Base-by-base conservation (phyloP, 495 filamentous ascomycete genomes). In the Xylaria palmicola region DNA sequence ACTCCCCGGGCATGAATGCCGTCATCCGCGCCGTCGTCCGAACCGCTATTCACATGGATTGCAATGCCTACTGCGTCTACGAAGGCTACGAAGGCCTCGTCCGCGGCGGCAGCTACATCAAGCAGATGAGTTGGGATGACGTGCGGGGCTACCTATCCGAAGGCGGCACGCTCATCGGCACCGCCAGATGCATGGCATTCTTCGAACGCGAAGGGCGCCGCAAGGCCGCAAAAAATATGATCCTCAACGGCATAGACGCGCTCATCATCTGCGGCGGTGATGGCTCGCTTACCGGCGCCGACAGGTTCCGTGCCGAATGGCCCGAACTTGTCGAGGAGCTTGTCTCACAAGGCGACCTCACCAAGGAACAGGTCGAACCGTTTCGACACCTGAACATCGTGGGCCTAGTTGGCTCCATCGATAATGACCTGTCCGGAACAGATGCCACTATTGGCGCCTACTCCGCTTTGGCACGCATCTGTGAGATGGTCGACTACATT, bases 401-500 rank as follows among this genome's bases (percentile, higher is more conserved):
- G 27, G 95, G 95, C 20, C 79, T 98, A 53, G 95, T 99, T 19
- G 95, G 95, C 22, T 95, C 91, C 27, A 99, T 99, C 59, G 95
- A 99, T 80, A 99, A 99, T 71, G 95, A 99, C 69, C 89, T 99
- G 77, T 93, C 91, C 39, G 89, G 89, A 54, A 99, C 95, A 22
- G 95, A 99, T 70, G 93, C 94, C 53, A 99, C 95, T 22, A 98
- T 99, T 73, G 95, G 95, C 48, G 94, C 91, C 66, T 98, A 96
- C 77, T 95, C 92, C 32, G 96, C 94, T 22, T 80, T 99, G 34
- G 85, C 87, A 5, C 85, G 93, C 53, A 94, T 99, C 64, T 98
- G 94, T 77, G 88, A 97, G 69, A 87, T 91, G 49, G 88, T 99
- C 24, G 95, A 99, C 75, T 91, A 89, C 72, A 96, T 99, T 63